A percentile compares a stretch with the other conserved stretches of the same genome.
Conservation (phyloP, 108 stramenopile species). For the Fistulifera solaris region DNA sequence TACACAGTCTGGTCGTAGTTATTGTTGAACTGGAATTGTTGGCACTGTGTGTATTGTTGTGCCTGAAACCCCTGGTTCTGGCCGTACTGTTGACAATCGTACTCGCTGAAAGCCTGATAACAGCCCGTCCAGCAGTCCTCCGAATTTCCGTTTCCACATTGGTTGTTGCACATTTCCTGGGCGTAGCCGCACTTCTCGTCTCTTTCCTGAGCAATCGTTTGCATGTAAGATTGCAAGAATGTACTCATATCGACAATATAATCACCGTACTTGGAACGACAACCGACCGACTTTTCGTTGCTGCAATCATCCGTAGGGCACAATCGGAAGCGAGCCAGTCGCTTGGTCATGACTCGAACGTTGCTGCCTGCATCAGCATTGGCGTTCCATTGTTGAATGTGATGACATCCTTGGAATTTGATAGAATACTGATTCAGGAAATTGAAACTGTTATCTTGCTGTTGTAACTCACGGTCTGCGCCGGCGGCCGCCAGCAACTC, state of each 20-base stretch:
- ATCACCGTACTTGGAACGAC: constrained; percentile 61
- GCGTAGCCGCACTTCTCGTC: constrained; percentile 9
- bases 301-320: constrained; percentile 60
- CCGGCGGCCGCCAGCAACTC: too few species aligned
- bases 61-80: constrained; percentile 1
- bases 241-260: constrained; percentile 79
- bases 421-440: constrained; percentile 69
- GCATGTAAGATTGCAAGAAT: constrained; percentile 51
- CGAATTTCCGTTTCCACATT: constrained; percentile 4
- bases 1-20: constrained; percentile 18
- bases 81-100: constrained; percentile 10
- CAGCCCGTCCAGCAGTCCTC: constrained; percentile 28
- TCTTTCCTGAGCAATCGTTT: constrained; percentile 24
- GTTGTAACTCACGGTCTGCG: constrained; percentile 28
- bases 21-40: background rate
- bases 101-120: constrained; percentile 14
- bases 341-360: constrained; percentile 60
- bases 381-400: constrained; percentile 61
- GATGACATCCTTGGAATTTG: constrained; percentile 87
- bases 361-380: constrained; percentile 11
- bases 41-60: background rate
- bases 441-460: constrained; percentile 38
- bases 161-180: constrained; percentile 1
- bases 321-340: constrained; percentile 74
- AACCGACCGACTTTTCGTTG: constrained; percentile 41